phyloP scores from a whole-genome alignment of 2,329 filamentous ascomycete genomes.

The Aspergillus eucalypticola region DNA sequence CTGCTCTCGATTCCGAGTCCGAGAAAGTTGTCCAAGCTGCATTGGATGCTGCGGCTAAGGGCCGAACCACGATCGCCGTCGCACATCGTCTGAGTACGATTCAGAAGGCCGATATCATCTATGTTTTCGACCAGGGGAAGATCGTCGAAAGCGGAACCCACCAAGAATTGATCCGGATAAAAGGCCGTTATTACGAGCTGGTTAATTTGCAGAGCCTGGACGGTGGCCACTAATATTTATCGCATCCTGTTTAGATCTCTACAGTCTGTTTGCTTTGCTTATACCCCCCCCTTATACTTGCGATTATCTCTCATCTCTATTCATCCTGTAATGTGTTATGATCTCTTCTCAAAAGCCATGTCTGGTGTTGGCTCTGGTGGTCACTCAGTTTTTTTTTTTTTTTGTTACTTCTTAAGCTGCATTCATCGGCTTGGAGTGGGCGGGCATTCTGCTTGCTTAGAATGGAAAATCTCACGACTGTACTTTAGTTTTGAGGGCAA shows the following conservation, averaged over 20 bases:
- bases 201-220: constrained; percentile 78
- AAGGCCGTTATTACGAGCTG: constrained; percentile 74
- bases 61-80: constrained; percentile 88
- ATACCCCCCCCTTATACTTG: background rate
- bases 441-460: constrained; percentile 1
- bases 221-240: constrained; percentile 46
- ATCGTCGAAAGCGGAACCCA: constrained; percentile 86
- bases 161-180: constrained; percentile 66
- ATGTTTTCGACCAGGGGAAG: constrained; percentile 89
- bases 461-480: background rate
- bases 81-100: constrained; percentile 91
- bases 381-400: background rate
- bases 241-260: constrained; percentile 9
- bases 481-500: background rate
- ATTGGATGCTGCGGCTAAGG: constrained; percentile 78
- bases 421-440: background rate
- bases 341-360: background rate
- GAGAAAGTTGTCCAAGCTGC: constrained; percentile 65
- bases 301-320: constrained; percentile 1
- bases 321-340: constrained; percentile 1
- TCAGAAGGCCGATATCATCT: constrained; percentile 91
- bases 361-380: background rate
- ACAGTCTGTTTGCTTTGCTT: background rate
- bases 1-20: constrained; percentile 52
- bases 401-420: background rate